phyloP scores from a whole-genome alignment of 441 rosid genomes.

The Pelargonium exstipulatum region DNA sequence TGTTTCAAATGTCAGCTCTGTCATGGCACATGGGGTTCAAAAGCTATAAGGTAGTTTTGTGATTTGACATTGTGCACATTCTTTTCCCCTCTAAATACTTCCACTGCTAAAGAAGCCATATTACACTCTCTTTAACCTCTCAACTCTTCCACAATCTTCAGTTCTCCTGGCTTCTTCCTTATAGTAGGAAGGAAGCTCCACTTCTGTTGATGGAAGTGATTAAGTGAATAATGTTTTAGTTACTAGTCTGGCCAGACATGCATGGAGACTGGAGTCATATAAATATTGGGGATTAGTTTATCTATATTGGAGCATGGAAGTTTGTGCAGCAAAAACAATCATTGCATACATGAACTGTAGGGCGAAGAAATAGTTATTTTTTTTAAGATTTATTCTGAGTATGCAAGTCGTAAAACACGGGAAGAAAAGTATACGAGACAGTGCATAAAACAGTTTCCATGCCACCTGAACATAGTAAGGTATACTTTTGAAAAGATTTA shows the following conservation, averaged over 20 bases:
- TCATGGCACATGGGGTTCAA: not conserved
- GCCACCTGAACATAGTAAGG: not conserved
- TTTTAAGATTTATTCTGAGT: not conserved
- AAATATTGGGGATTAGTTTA: not conserved
- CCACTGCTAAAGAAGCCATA: not conserved
- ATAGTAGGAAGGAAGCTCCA: not conserved
- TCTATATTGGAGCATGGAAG: not conserved
- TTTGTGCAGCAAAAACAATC: not conserved
- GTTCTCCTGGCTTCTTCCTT: not conserved
- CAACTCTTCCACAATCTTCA: not conserved
- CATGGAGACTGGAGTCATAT: not conserved
- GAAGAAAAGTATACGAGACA: not conserved
- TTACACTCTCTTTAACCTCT: not conserved
- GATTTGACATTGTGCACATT: too few relatives aligned
- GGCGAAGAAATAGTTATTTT: not conserved
- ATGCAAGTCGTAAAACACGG: not conserved
- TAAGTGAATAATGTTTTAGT: not conserved
- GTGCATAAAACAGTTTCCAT: not conserved
- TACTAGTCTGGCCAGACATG: not conserved
- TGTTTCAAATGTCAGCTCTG: not conserved
- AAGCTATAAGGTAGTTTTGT: not conserved
- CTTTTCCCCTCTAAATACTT: not conserved
- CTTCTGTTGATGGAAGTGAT: not conserved
- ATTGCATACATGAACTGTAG: not conserved
- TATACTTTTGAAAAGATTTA: not conserved